Base-by-base conservation (phyloP, 768 basidiomycete species). In the Mycena venus region DNA sequence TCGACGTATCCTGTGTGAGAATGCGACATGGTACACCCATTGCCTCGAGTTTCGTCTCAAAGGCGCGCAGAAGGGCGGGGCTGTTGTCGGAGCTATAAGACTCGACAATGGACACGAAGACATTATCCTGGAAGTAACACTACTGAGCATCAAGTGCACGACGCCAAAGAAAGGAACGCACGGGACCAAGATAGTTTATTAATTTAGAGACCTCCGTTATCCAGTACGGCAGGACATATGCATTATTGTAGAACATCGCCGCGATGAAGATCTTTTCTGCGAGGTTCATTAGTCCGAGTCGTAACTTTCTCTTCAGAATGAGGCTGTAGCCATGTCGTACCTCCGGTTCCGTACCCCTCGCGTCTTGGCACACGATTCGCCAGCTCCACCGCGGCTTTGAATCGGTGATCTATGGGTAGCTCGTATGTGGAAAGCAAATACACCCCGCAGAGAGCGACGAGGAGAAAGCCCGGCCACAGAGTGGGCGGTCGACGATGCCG, bases 181-280 rank as follows among this genome's bases (percentile, higher is more conserved):
- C 51, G 15, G 51, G 51, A 53, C 51, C 51, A 29, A 53, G 51
- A 29, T 53, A 53, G 51, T 53, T 53, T 27, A 29, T 14, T 27
- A 29, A 53, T 29, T 53, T 53, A 14, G 27, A 27, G 25, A 29
- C 25, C 27, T 27, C 27, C 51, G 51, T 12, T 29, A 56, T 9
- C 17, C 55, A 56, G 56, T 85, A 83, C 0, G 85, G 84, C 38
- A 88, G 75, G 2, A 88, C 80, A 0, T 65, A 59, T 63, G 84
- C 78, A 44, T 86, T 86, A 60, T 87, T 80, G 77, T 79, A 82
- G 72, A 88, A 84, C 80, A 86, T 84, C 2, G 85, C 86, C 15
- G 83, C 85, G 73, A 86, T 83, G 70, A 83, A 85, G 15, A 85
- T 78, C 29, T 83, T 81, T 38, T 85, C 83, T 78, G 63, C 9